Conservation (phyloP, 1,139 yeast genomes). For the Kodamaea derodonti region DNA sequence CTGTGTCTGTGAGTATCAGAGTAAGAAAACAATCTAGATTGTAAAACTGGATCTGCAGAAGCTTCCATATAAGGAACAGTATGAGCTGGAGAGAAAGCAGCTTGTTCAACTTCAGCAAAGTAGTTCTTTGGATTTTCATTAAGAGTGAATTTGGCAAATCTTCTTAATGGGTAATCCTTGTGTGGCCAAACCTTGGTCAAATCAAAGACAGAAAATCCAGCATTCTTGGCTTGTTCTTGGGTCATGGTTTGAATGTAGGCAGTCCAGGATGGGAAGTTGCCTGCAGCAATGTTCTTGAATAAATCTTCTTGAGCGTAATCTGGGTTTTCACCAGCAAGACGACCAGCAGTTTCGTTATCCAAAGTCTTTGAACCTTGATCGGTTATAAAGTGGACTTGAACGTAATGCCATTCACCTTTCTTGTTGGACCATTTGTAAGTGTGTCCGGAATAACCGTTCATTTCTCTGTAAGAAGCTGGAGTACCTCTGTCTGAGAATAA, state of each 20-base stretch:
- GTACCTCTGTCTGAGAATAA: slow-evolving; percentile 58
- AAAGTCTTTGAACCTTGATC: slow-evolving; percentile 63
- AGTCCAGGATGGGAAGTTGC: slow-evolving; percentile 63
- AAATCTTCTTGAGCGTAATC: slow-evolving; percentile 59
- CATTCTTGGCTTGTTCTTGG: slow-evolving; percentile 60
- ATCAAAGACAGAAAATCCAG: slow-evolving; percentile 59
- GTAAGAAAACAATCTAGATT: slow-evolving; percentile 79
- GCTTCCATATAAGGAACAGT: slow-evolving; percentile 83
- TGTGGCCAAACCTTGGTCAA: slow-evolving; percentile 83
- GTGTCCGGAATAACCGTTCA: slow-evolving; percentile 79
- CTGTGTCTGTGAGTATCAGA: slow-evolving; percentile 73
- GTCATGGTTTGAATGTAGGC: slow-evolving; percentile 71
- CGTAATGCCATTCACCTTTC: slow-evolving; percentile 61
- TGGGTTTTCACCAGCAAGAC: slow-evolving; percentile 56
- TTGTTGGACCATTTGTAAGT: slow-evolving; percentile 67
- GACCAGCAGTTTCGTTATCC: slow-evolving; percentile 53
- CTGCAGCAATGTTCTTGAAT: slow-evolving; percentile 53
- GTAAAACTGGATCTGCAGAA: slow-evolving; percentile 84
- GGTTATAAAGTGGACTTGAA: slow-evolving; percentile 60
- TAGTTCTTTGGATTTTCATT: slow-evolving; percentile 74
- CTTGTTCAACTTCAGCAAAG: slow-evolving; percentile 80
- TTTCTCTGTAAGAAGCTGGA: slow-evolving; percentile 58
- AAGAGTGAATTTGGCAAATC: slow-evolving; percentile 65
- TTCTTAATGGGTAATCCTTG: slow-evolving; percentile 68
- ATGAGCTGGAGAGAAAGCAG: slow-evolving; percentile 80